Evolutionary conservation across 2,329 filamentous ascomycete species (phyloP), one percentile per base, ranked within the genome.

Genomic region (Hymenotorrendiella dingleyae): DNA sequence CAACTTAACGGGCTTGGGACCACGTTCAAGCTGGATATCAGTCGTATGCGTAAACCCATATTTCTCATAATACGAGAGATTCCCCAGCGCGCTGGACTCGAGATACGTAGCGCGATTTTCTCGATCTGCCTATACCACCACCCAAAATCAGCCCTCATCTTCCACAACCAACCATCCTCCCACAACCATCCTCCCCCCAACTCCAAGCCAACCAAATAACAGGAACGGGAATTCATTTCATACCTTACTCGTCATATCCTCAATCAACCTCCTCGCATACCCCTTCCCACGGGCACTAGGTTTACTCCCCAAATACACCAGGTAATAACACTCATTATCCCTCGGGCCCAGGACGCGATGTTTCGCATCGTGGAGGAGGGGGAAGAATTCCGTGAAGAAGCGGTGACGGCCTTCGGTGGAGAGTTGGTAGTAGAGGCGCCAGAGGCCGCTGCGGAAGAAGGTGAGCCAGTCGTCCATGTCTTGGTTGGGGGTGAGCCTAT

Each of bases 281-380:
- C 87, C 86, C 54, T 81, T 81, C 36, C 85, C 78, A 47, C 83
- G 77, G 4, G 81, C 78, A 48, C 70, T 72, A 24, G 83, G 79
- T 62, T 81, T 84, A 38, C 84, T 89, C 49, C 86, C 87, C 48
- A 94, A 71, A 64, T 91, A 93, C 36, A 89, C 84, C 42, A 94
- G 78, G 62, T 93, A 93, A 73, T 86, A 93, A 59, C 76, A 80
- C 47, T 84, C 71, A 53, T 70, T 62, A 59, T 87, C 82, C 38
- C 79, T 73, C 28, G 74, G 70, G 17, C 82, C 82, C 63, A 93
- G 74, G 48, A 85, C 72, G 48, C 77, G 71, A 47, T 72, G 67
- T 69, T 90, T 90, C 57, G 82, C 82, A 54, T 80, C 68, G 64
- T 86, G 78, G 50, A 93, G 73, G 34, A 88, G 71, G 12, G 86